Conservation (phyloP, 352 stramenopile species). For the Globisporangium ultimum region DNA sequence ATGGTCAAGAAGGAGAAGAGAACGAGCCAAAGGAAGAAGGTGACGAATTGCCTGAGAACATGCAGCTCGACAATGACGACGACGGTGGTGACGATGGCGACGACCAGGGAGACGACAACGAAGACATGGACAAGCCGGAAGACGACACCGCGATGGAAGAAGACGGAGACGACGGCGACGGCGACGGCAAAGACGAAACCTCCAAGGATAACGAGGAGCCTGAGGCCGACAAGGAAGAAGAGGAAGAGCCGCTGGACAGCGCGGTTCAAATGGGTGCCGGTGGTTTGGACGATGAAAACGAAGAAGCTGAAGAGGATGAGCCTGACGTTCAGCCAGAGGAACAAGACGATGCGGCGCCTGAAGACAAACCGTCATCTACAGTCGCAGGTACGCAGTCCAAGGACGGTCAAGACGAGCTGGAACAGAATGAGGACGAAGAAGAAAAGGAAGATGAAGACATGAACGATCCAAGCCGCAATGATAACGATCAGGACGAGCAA, state of each 20-base stretch:
- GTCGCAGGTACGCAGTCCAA: conserved; percentile 79
- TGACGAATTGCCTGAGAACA: conserved; percentile 80
- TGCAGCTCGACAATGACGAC: conserved; percentile 75
- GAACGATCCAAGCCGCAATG: conserved; percentile 19
- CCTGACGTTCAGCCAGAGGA: conserved; percentile 48
- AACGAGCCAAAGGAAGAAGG: conserved; percentile 49
- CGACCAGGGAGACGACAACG: conserved; percentile 34
- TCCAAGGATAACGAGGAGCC: conserved; percentile 52
- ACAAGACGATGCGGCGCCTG: conserved; percentile 35
- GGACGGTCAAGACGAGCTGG: conserved; percentile 75
- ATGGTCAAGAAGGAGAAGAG: conserved; percentile 52
- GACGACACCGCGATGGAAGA: conserved; percentile 26
- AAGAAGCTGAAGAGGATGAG: conserved; percentile 64
- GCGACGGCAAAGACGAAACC: conserved; percentile 33
- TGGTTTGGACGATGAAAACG: conserved; percentile 71
- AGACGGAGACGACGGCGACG: conserved; percentile 26
- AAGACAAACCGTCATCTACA: conserved; percentile 46
- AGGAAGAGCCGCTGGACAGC: conserved; percentile 69
- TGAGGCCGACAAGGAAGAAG: conserved; percentile 57
- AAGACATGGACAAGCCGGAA: conserved; percentile 55
- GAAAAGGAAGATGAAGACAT: conserved; percentile 37
- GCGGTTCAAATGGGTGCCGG: conserved; percentile 68
- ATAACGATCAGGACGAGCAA: conserved; percentile 42
- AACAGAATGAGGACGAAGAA: conserved; percentile 48
- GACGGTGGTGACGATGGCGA: conserved; percentile 34